Conservation (phyloP, 176 grass and related monocot genomes). For the Bolboschoenus planiculmis region DNA sequence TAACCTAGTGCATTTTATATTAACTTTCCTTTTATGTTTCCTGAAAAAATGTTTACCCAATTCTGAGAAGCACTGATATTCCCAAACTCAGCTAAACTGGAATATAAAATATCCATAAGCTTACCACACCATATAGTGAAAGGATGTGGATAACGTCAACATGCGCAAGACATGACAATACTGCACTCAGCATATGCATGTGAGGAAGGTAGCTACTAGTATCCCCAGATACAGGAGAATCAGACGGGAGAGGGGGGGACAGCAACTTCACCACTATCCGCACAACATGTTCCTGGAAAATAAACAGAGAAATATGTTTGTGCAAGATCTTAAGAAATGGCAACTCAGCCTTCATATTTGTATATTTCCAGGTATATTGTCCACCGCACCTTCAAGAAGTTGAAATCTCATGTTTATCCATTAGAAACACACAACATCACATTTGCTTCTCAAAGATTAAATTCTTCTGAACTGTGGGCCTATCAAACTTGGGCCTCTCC, state of each 20-base stretch:
- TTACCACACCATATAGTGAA: slow-evolving; percentile 85
- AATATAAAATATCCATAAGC: not conserved
- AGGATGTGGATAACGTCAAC: slow-evolving; percentile 77
- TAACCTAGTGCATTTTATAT: not conserved
- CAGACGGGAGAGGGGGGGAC: slow-evolving; percentile 52
- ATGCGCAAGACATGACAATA: slow-evolving; percentile 62
- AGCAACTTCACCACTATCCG: slow-evolving; percentile 54
- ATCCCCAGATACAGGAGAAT: slow-evolving; percentile 51
- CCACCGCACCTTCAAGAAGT: not conserved
- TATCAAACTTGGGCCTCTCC: not conserved
- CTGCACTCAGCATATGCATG: slow-evolving; percentile 58
- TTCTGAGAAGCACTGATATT: not conserved
- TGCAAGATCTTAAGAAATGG: not conserved
- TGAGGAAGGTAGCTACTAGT: slow-evolving; percentile 56
- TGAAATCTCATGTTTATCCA: not conserved
- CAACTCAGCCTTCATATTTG: not conserved
- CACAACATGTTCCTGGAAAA: slow-evolving; percentile 63
- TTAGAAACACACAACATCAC: not conserved
- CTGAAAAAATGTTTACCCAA: not conserved
- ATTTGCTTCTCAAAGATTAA: not conserved
- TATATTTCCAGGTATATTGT: not conserved
- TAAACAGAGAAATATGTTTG: not conserved
- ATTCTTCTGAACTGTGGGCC: not conserved
- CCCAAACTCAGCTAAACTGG: not conserved
- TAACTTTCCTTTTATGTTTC: not conserved